Percentiles rank a stretch among this genome's conserved stretches.
Conservation (phyloP, 2,329 filamentous ascomycete species). For the Alternaria incomplexa region DNA sequence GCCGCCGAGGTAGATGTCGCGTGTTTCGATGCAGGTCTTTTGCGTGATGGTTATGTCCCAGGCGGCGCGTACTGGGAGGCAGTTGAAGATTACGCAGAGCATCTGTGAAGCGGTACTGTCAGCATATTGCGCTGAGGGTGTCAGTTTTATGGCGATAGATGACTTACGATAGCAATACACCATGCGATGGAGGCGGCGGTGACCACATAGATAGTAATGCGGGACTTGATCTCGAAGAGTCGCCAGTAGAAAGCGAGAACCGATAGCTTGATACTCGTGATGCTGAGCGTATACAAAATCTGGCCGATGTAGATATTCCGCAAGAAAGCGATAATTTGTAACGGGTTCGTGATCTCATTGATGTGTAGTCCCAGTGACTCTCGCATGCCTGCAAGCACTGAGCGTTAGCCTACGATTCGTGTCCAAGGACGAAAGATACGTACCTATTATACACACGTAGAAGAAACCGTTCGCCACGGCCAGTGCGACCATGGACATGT, state of each 20-base stretch:
- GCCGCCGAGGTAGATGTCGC: constrained; percentile 29
- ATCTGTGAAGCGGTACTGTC: constrained; percentile 7
- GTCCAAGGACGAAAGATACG: background rate
- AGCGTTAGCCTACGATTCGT: background rate
- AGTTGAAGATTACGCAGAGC: constrained; percentile 26
- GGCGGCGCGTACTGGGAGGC: constrained; percentile 22
- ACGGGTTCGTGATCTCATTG: constrained; percentile 6
- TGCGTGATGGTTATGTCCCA: constrained; percentile 29
- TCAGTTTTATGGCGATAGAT: background rate
- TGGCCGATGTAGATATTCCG: constrained; percentile 24
- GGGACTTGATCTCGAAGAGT: constrained; percentile 26
- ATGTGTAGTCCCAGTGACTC: constrained; percentile 19
- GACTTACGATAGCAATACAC: constrained; percentile 25
- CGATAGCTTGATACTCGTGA: constrained; percentile 29
- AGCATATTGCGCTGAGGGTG: background rate
- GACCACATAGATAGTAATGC: constrained; percentile 13
- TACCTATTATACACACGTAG: constrained; percentile 28
- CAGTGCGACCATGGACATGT: constrained; percentile 21
- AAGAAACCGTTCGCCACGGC: constrained; percentile 25
- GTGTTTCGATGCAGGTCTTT: constrained; percentile 26
- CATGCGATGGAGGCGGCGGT: constrained; percentile 21
- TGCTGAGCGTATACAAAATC: constrained; percentile 24
- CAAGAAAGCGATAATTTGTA: constrained; percentile 20
- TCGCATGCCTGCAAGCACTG: constrained; percentile 19
- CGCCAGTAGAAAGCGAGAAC: constrained; percentile 36